phyloP scores from a whole-genome alignment of 2,329 filamentous ascomycete genomes.

The Podosphaera xanthii region DNA sequence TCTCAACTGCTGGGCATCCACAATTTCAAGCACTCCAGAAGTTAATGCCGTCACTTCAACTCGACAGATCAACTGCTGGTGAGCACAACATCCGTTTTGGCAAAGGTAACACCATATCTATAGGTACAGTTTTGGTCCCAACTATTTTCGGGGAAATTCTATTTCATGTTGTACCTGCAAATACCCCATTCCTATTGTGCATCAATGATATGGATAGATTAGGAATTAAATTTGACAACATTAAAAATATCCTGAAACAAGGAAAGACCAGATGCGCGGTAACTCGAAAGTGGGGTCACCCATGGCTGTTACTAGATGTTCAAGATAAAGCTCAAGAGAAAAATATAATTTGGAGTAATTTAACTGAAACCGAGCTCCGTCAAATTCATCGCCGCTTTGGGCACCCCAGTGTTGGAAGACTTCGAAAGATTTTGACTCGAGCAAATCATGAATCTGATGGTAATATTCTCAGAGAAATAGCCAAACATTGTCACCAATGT shows the following conservation, averaged over 20 bases:
- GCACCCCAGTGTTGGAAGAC: background rate
- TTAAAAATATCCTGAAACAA: background rate
- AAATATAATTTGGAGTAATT: background rate
- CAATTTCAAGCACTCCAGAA: background rate
- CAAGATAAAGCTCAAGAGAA: background rate
- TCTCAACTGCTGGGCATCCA: background rate
- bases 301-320: background rate
- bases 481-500: background rate
- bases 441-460: background rate
- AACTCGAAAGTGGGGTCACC: background rate
- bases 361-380: background rate
- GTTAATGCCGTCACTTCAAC: background rate
- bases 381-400: background rate
- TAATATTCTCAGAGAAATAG: background rate
- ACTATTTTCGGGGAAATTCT: background rate
- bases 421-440: background rate
- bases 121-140: background rate
- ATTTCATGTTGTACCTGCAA: background rate
- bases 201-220: background rate
- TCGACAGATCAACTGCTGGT: background rate
- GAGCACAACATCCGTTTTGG: slow-evolving; percentile 1
- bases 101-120: background rate
- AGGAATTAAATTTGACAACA: background rate
- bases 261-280: background rate
- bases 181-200: background rate